Evolutionary conservation across 163 green algal species (phyloP), one percentile per base, ranked within the genome.

Genomic region (Chloroidium sp.): DNA sequence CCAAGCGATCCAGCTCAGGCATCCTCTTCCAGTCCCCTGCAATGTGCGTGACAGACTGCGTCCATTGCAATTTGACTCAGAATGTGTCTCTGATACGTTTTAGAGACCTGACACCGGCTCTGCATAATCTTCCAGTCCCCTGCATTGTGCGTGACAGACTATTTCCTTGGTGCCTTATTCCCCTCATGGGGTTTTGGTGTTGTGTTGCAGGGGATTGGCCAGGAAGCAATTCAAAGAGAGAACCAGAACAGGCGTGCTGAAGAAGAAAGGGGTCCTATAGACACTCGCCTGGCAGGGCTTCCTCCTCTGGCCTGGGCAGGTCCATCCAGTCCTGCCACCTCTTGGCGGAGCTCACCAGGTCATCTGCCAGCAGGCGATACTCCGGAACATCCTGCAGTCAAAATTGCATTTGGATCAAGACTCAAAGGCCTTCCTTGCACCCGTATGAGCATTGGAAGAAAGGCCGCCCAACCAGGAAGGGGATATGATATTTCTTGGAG

Each of bases 241-340:
- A 10, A 72, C 6, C 6, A 10, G 64, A 72, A 72, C 6, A n/a
- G 64, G 64, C 8, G 64, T 72, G 8, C 6, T 6, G 64, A 72
- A 10, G 64, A 6, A 72, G 64, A 6, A 72, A 10, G 64, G 64
- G 64, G 64, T 10, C 64, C 36, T 36, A 36, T 36, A 36, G 36
- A 36, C 36, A 36, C 36, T 6, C 64, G 64, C 84, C 93, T 0
- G 95, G 95, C 78, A 97, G 85, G 4, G 91, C 90, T 86, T 97
- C 93, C n/a, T 94, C 93, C 86, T 98, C 95, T 64, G 94, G 93
- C 10, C 91, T 82, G 82, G 96, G 90, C 61, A 94, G 85, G 86
- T 97, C 92, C 81, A 95, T 91, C 93, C 93, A 98, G 86, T 98
- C 95, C 4, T 88, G 82, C 95, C 95, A 98, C 60, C 94, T 86